phyloP scores from a whole-genome alignment of 2,329 filamentous ascomycete genomes.

The Cercospora canescens region DNA sequence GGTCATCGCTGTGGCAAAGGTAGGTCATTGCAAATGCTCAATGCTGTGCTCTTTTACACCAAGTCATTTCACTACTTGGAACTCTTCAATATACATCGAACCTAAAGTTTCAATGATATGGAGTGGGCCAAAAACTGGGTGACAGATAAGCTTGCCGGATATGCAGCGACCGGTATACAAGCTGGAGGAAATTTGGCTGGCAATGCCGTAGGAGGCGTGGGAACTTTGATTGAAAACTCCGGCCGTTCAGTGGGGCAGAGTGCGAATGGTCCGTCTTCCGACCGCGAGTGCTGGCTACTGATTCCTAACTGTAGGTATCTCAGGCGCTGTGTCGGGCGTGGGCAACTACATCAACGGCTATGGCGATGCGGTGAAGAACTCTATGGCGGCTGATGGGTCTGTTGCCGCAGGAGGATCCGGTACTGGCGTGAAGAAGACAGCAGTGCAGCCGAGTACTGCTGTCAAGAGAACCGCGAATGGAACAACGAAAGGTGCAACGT shows the following conservation, averaged over 20 bases:
- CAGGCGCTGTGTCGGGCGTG: conserved; percentile 35
- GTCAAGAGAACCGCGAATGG: conserved; percentile 15
- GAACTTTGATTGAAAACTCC: conserved; percentile 35
- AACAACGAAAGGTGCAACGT: not conserved
- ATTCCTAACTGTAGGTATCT: conserved; percentile 33
- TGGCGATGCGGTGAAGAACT: conserved; percentile 33
- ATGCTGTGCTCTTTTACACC: not conserved
- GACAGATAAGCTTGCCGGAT: conserved; percentile 34
- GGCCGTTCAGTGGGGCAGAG: conserved; percentile 37
- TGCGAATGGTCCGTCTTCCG: conserved; percentile 26
- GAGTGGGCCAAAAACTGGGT: conserved; percentile 35
- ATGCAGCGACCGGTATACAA: conserved; percentile 36
- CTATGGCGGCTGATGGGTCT: conserved; percentile 35
- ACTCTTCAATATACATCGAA: not conserved
- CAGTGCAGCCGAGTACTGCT: conserved; percentile 26
- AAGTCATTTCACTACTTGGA: not conserved
- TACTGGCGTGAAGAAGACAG: conserved; percentile 25
- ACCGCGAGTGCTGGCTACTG: conserved; percentile 15
- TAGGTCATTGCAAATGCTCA: not conserved
- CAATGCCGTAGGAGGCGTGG: conserved; percentile 39
- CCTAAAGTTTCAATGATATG: conserved; percentile 4
- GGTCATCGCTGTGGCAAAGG: conserved; percentile 3
- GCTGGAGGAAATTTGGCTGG: conserved; percentile 40
- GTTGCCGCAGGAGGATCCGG: conserved; percentile 12
- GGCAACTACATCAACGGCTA: conserved; percentile 38